Base-by-base conservation (phyloP, 192 early-diverging fungal species). In the Blastocladiella britannica region DNA sequence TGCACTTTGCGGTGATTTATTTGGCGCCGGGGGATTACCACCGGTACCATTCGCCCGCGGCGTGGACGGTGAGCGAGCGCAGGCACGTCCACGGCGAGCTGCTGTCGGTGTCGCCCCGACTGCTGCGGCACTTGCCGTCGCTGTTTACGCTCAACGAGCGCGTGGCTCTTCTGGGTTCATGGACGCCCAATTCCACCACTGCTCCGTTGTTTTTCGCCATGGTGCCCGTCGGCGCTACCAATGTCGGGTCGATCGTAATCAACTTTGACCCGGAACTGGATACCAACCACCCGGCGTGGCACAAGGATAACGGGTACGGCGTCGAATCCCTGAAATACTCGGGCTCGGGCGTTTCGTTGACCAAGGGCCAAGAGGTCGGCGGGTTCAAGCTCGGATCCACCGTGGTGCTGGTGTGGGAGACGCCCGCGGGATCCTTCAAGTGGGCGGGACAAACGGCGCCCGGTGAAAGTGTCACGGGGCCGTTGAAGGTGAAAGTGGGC, bases 1-100 rank as follows among this genome's bases (percentile, higher is more conserved):
- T 97, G 27, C 91, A 81, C 58, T 99, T 85, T 65, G 80, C 77
- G 60, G 92, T 97, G 8, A 84, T 99, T 26, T 99, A 99, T 62
- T 68, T 99, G 59, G 88, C 93, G 0, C 95, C 95, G 5, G 95
- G 93, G 0, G 95, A 99, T 67, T 99, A 99, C 70, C 95, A 99
- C 67, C 81, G 90, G 18, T 99, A 93, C 81, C 95, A 99, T 59
- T 92, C 93, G 25, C 95, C 95, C 27, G 78, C 85, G 5, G 85
- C 92, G 67, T 97, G 93, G 95, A 78, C 84, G 20, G 89, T 93
- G 15, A 77, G 89, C 63, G 69, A 72, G 4, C 67, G 88, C 22
- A 71, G 93, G 28, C 95, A 99, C 67, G 24, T 18, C 22, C 52
- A 66, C 66, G 91, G 93, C 24, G 93, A 99, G 65, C 77, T 99